Evolutionary conservation across 1,284 basidiomycete genomes (phyloP).

Genomic region (Rhodotorula sp.): DNA sequence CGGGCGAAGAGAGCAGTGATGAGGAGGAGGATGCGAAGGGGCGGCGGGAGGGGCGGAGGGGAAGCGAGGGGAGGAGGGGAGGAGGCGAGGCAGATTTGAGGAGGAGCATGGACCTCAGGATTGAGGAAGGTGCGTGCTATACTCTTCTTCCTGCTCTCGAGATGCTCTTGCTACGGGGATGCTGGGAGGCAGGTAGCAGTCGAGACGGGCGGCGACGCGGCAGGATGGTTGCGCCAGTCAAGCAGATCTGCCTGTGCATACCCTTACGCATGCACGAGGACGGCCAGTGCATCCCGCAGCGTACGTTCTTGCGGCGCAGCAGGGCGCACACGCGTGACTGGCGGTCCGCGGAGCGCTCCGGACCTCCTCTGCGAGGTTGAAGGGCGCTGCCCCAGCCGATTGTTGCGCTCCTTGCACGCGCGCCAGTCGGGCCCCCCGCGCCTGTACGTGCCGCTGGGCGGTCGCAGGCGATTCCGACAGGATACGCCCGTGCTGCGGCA

Average conservation of each 20-base stretch:
- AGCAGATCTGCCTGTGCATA: no score
- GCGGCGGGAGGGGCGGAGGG: background rate
- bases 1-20: no score
- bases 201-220: background rate
- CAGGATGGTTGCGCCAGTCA: no score
- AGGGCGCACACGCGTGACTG: no score
- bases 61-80: background rate
- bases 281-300: no score
- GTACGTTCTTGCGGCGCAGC: background rate
- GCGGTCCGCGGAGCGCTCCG: no score
- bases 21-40: background rate
- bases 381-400: background rate
- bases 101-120: slow-evolving; percentile 23
- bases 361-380: no score
- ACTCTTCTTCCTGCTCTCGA: background rate
- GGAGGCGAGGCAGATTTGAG: background rate
- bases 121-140: slow-evolving; percentile 25
- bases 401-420: background rate
- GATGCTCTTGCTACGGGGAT: background rate
- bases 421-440: no score
- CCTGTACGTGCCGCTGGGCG: no score
- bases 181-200: background rate
- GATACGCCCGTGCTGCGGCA: no score
- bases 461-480: no score
- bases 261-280: no score